A percentile compares a stretch with the other conserved stretches of the same genome.
Evolutionary conservation across 208 protist genomes (phyloP).

Genomic region (Acanthamoeba healyi): DNA sequence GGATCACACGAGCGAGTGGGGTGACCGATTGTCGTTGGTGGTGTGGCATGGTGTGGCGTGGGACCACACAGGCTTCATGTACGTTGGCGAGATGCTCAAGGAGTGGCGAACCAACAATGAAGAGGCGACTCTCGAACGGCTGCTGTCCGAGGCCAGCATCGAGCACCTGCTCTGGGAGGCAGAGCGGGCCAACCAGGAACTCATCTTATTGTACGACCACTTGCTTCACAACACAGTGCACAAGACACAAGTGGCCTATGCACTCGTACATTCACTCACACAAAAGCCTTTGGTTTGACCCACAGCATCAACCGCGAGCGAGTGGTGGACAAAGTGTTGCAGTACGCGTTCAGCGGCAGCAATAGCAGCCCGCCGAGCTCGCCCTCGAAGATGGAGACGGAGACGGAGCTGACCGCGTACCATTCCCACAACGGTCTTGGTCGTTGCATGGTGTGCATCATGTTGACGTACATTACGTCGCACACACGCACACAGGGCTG

Average conservation of each 20-base stretch:
- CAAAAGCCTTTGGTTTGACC: too few species aligned
- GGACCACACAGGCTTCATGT: constrained; percentile 26
- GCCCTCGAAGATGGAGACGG: not conserved
- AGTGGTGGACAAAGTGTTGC: constrained; percentile 25
- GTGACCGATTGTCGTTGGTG: too few species aligned
- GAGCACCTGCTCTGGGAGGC: constrained; percentile 49
- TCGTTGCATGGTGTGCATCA: not conserved
- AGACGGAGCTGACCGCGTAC: not conserved
- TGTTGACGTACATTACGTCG: not conserved
- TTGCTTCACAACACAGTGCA: too few species aligned
- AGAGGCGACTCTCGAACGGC: not conserved
- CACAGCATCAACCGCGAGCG: not conserved
- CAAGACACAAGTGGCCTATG: too few species aligned
- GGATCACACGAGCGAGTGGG: too few species aligned
- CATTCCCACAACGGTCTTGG: too few species aligned
- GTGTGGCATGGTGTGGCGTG: not conserved
- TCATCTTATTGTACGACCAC: constrained; percentile 15
- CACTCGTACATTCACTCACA: too few species aligned
- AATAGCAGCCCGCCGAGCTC: not conserved
- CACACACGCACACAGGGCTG: not conserved
- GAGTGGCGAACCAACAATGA: constrained; percentile 5
- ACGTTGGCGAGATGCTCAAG: constrained; percentile 39
- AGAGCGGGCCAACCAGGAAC: constrained; percentile 35
- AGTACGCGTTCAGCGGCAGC: constrained; percentile 28
- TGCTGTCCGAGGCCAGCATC: constrained; percentile 29